These are phyloP conservation scores for Saccharomyces hybrid DNA, from an alignment of 1,139 yeast genomes.

Conservation along the genomic window DNA sequence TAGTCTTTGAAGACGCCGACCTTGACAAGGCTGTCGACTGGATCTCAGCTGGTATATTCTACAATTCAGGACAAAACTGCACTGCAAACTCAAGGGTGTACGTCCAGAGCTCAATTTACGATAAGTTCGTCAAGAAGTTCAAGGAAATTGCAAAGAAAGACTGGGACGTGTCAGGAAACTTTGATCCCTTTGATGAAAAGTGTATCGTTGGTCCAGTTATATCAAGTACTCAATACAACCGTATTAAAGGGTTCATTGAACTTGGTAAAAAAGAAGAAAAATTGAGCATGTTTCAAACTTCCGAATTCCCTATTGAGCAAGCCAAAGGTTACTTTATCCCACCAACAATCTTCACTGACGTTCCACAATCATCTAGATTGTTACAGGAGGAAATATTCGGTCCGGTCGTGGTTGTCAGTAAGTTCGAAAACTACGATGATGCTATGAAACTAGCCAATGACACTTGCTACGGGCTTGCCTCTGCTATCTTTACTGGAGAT, in stretches of 20 bases:
- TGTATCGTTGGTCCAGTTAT: conserved; percentile 76
- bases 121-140: conserved; percentile 45
- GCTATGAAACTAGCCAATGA: conserved; percentile 66
- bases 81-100: conserved; percentile 81
- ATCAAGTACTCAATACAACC: conserved; percentile 52
- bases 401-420: conserved; percentile 76
- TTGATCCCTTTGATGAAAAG: conserved; percentile 41
- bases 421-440: conserved; percentile 64
- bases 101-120: conserved; percentile 62
- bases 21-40: conserved; percentile 74
- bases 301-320: conserved; percentile 14
- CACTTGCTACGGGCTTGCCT: conserved; percentile 69
- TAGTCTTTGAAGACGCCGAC: conserved; percentile 67
- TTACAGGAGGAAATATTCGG: conserved; percentile 79
- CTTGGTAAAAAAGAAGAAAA: conserved; percentile 56
- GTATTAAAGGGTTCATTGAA: conserved; percentile 48
- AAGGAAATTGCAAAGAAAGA: conserved; percentile 39
- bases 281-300: background rate
- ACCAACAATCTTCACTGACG: conserved; percentile 63
- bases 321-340: conserved; percentile 53
- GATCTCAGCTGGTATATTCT: conserved; percentile 77
- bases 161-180: conserved; percentile 44
- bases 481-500: conserved; percentile 68
- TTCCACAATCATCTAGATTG: conserved; percentile 49
- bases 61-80: conserved; percentile 85